Base-by-base conservation (phyloP, 2,329 filamentous ascomycete genomes). In the Teratosphaeria gauchensis region DNA sequence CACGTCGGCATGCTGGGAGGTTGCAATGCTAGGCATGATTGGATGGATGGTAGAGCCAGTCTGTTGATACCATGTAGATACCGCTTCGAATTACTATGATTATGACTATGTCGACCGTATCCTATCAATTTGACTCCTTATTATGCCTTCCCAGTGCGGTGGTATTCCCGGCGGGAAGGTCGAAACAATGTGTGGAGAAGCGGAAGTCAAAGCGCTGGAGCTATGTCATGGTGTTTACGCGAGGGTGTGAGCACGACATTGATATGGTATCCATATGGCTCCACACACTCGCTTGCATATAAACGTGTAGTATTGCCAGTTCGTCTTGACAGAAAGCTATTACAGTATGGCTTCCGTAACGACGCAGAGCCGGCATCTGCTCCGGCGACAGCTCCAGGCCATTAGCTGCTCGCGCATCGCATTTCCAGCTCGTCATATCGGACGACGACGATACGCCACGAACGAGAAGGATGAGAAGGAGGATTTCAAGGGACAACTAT, bases 401-500 rank as follows among this genome's bases (percentile, higher is more conserved):
- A 9, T 24, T 7, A 31, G 7, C 16, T 19, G 28, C 32, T 21
- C 12, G 52, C 52, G 52, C 28, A 35, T 53, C 32, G 52, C 52
- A 31, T 53, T 53, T n/a, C 52, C 52, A 5, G 51, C 54, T 21
- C 59, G 57, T 48, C 28, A 21, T n/a, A 54, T 58, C 52, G 62
- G 61, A 30, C 58, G 65, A 55, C 68, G 74, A 66, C 51, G 62
- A 48, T 76, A 75, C 68, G 73, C 72, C 54, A 72, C 71, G 53
- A 65, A 74, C 58, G 66, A 72, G 9, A 64, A 68, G 31, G 74
- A 75, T 38, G 67, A 73, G 59, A 58, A 60, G 33, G 67, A 71
- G 31, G 78, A 80, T 1, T 86, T 86, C 73, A 81, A 83, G 67
- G 77, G 78, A 35, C 83, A 86, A 68, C 66, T 87, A 52, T 85